Evolutionary conservation across 208 protist genomes (phyloP), one percentile per base, ranked within the genome.

Genomic region (Wallacemonas sp.): DNA sequence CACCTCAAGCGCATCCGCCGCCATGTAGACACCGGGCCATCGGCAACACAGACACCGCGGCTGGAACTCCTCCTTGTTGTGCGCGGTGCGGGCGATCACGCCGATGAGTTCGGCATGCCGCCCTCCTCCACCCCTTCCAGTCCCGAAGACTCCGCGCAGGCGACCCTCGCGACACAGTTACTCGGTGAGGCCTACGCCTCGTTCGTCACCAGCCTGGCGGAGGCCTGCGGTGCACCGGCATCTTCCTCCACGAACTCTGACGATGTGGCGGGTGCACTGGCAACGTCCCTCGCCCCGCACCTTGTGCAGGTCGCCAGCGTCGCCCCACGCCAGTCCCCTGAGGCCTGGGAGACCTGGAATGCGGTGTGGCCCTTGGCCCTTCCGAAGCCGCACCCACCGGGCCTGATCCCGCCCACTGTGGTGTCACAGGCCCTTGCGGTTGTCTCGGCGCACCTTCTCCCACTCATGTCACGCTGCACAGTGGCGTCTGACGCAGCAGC

Each of bases 1-100:
- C 90, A 95, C 59, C 65, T 95, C 64, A 93, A 93, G 67, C 87
- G 90, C 1, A 87, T 95, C 46, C 87, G 90, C 2, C 70, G 67
- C 26, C 14, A 45, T 2, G 33, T 16, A 38, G 39, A 16, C 3
- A 18, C 36, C 1, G 31, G 31, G 54, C n/a, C 31, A 54, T 32
- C 67, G 29, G 41, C 29, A 45, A 16, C 5, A 7, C 11, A 48
- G 11, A 48, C n/a, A 55, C 14, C 65, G 8, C 48, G 39, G 3
- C 26, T 44, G 11, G 46, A 57, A 20, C 62, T 67, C 2, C 62
- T 67, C 14, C 62, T 67, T 38, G 42, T 54, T 14, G 46, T 48
- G 31, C 16, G 18, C 61, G n/a, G n/a, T n/a, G n/a, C n/a, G n/a
- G n/a, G n/a, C n/a, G n/a, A n/a, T n/a, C n/a, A n/a, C n/a, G n/a